Base-by-base conservation (phyloP, 345 rosid species). In the Zanthoxylum bungeanum region DNA sequence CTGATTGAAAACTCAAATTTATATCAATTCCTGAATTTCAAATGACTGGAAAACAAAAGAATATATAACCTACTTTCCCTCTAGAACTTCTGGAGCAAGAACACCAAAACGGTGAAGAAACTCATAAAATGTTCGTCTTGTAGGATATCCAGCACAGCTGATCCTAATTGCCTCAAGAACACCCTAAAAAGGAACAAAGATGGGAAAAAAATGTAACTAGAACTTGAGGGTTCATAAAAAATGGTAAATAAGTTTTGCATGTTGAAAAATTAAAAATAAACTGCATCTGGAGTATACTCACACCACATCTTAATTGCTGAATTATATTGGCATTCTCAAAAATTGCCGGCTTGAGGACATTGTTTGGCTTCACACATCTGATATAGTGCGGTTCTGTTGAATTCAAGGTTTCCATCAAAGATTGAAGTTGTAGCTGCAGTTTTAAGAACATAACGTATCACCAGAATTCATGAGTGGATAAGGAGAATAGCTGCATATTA, bases 141-240 rank as follows among this genome's bases (percentile, higher is more conserved):
- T 95, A 44, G 99, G 99, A 85, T 95, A 95, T 74, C 99, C 99
- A 77, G 99, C 98, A 87, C 99, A 95, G 78, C 99, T 95, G 78
- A 95, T 95, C 76, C 99, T 89, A 72, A 95, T 95, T 73, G 99
- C 99, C 87, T 95, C 99, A 66, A 95, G 92, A 67, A 95, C 99
- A 81, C 99, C 99, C 99, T 95, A 72, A 33, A 27, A 51, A 37
- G 25, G 50, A 72, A 64, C 21, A 69, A 46, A 21, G 37, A 46
- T 22, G 50, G 2, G n/a, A 12, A 37, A 52, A 12, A 63, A 50
- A 30, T 56, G 49, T 44, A 44, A 69, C 34, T n/a, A 58, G 73
- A 28, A 77, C 37, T 46, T 49, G 31, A 52, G 56, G 56, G 7
- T 70, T 67, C 46, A 1, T 36, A 68, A 76, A 76, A 56, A 30